Percentiles rank a stretch among this genome's conserved stretches.
These are phyloP conservation scores for Physcomitrellopsis africana DNA, from an alignment of 225 moss, liverwort and hornwort genomes.

Conservation along the genomic window DNA sequence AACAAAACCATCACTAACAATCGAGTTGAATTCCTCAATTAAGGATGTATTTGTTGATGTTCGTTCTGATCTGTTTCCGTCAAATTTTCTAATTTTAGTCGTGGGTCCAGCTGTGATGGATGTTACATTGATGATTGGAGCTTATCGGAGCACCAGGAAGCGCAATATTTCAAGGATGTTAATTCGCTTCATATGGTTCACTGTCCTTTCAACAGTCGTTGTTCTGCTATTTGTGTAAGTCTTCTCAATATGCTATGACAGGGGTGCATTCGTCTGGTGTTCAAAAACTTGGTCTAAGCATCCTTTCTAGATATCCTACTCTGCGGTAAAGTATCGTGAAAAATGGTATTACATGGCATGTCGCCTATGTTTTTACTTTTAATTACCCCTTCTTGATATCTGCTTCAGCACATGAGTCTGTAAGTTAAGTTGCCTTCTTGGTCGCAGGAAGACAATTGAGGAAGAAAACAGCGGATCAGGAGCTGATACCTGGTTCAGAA, in stretches of 20 bases:
- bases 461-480: constrained; percentile 63
- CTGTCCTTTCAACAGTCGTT: constrained; percentile 55
- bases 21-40: too few species aligned
- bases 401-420: constrained; percentile 2
- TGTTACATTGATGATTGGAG: constrained; percentile 85
- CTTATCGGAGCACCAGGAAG: constrained; percentile 81
- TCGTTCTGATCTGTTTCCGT: background rate
- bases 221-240: constrained; percentile 85
- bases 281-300: background rate
- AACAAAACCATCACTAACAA: too few species aligned
- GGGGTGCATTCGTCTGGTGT: constrained; percentile 22
- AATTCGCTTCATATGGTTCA: constrained; percentile 78
- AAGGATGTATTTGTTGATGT: background rate
- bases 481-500: constrained; percentile 61
- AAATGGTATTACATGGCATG: background rate
- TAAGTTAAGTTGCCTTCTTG: constrained; percentile 23
- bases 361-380: background rate
- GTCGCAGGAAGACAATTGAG: constrained; percentile 81
- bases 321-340: background rate
- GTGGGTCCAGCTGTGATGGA: constrained; percentile 80
- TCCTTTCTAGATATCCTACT: background rate
- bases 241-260: constrained; percentile 17
- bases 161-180: constrained; percentile 85
- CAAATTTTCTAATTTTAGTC: constrained; percentile 32
- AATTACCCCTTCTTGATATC: background rate